Evolutionary conservation across 2,329 filamentous ascomycete genomes (phyloP), one percentile per base, ranked within the genome.

Genomic region (Drechslerella coelobrocha): DNA sequence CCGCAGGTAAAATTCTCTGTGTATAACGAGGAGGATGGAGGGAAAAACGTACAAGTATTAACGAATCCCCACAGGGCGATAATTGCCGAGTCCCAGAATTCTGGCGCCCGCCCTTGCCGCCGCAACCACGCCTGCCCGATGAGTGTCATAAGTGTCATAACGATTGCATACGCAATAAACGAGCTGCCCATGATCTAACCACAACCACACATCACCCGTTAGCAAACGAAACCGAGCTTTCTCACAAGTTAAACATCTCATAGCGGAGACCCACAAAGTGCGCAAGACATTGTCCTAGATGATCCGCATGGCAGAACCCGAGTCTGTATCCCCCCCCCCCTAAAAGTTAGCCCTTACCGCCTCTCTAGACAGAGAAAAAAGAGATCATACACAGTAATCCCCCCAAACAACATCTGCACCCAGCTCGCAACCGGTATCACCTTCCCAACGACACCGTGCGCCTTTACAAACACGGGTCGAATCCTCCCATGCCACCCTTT

Each of bases 381-480:
- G 23, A 23, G 27, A 14, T 26, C 72, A 24, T 52, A 75, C 2
- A 90, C 84, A 0, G 93, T 93, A 76, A 99, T 97, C 39, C 92
- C 94, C 54, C 94, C 94, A 79, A 99, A 96, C 5, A 99, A 78
- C 87, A 99, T 95, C 81, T 99, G 94, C 4, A 88, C 84, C 94
- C 94, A 99, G 24, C 89, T 86, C 1, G 92, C 83, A 1, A 97
- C 80, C 0, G 94, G 94, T 83, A 99, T 89, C 1, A 86, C 81
- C 80, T 96, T 97, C 74, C 94, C 94, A 39, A 96, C 80, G 62
- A 97, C 79, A 21, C 90, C 89, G 78, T 99, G 94, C 24, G 83
- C 84, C 12, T 87, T 81, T 5, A 93, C 88, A 48, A 93, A 83
- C 55, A 87, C 81, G 68, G 84, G 86, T 60, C 94, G 85, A 65